Conservation (phyloP, 148 eudicot species). For the Cornus suecica region DNA sequence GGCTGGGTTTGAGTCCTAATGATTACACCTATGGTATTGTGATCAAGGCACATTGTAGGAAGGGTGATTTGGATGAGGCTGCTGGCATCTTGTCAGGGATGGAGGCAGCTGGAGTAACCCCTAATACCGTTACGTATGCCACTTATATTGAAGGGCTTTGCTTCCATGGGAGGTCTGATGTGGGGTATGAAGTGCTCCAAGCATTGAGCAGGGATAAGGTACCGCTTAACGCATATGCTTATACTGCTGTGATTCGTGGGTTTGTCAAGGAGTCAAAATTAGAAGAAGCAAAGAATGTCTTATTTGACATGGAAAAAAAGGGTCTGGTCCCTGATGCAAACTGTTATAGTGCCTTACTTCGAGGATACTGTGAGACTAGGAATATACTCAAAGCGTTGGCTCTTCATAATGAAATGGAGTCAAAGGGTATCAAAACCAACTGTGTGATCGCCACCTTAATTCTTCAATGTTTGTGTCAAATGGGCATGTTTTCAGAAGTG, state of each 20-base stretch:
- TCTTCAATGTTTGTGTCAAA: conserved; percentile 48
- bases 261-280: conserved; percentile 55
- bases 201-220: conserved; percentile 22
- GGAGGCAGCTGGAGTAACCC: conserved; percentile 44
- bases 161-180: conserved; percentile 27
- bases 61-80: conserved; percentile 47
- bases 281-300: conserved; percentile 49
- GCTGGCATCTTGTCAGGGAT: conserved; percentile 37
- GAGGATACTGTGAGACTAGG: conserved; percentile 47
- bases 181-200: conserved; percentile 46
- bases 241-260: conserved; percentile 55
- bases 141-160: conserved; percentile 61
- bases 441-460: conserved; percentile 45
- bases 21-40: conserved; percentile 58
- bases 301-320: conserved; percentile 44
- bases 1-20: conserved; percentile 49
- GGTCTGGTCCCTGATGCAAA: conserved; percentile 41
- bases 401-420: conserved; percentile 42
- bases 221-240: conserved; percentile 40
- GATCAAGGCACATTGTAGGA: conserved; percentile 52
- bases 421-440: conserved; percentile 50
- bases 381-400: conserved; percentile 39
- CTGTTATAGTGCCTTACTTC: conserved; percentile 45
- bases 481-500: conserved; percentile 35
- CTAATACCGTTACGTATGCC: conserved; percentile 36